These are phyloP conservation scores for Scheffersomyces spartinae DNA, from an alignment of 805 yeast genomes.

Conservation along the genomic window DNA sequence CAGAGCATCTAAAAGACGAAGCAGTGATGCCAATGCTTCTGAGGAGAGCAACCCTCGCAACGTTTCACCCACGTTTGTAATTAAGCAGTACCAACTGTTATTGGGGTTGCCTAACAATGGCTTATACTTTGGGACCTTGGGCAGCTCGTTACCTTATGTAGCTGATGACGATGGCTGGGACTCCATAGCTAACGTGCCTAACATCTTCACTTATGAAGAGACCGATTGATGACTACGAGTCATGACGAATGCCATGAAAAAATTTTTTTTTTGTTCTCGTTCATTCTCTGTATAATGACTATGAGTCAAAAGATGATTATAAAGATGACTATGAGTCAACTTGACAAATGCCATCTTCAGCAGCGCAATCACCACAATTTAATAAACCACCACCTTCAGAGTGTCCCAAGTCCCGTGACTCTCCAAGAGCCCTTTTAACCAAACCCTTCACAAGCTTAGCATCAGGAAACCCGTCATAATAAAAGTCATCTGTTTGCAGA, in stretches of 20 bases:
- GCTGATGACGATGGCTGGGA: conserved; percentile 27
- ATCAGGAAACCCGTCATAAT: conserved; percentile 34
- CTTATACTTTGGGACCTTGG: conserved; percentile 23
- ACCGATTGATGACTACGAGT: no score
- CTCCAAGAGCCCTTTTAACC: conserved; percentile 11
- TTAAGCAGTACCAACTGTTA: conserved; percentile 26
- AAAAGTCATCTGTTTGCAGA: conserved; percentile 16
- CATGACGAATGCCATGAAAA: no score
- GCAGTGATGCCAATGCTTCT: no score
- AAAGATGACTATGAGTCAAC: no score
- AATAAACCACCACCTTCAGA: conserved; percentile 9
- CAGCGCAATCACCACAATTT: conserved; percentile 3
- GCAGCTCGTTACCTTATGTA: conserved; percentile 28
- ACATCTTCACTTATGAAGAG: no score
- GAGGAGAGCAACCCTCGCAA: conserved; percentile 17
- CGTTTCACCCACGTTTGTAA: conserved; percentile 30
- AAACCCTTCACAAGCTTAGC: conserved; percentile 26
- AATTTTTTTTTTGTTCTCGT: no score
- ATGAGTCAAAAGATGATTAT: no score
- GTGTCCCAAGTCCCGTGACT: conserved; percentile 1
- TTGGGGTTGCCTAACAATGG: conserved; percentile 27
- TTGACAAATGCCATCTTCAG: conserved; percentile 7
- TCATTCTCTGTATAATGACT: no score
- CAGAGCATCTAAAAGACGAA: no score
- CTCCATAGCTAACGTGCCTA: no score